phyloP scores from a whole-genome alignment of 2,329 filamentous ascomycete genomes.

The Pseudogymnoascus sp. region DNA sequence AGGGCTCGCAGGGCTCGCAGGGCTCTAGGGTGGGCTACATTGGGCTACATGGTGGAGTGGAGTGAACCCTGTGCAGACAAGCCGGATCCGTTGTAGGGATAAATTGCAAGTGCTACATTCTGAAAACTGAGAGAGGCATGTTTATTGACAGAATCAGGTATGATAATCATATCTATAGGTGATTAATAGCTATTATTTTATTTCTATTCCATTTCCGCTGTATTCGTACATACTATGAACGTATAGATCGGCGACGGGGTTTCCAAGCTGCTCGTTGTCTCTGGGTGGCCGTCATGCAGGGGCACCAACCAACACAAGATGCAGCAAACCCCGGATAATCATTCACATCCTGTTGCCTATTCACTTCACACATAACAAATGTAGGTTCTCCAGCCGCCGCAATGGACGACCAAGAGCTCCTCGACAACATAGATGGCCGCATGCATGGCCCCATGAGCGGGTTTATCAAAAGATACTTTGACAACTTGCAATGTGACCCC shows the following conservation, averaged over 20 bases:
- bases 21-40: neutral
- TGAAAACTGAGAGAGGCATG: neutral
- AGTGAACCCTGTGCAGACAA: neutral
- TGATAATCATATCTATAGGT: neutral
- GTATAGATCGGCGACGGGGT: neutral
- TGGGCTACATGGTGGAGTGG: neutral
- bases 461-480: constrained; percentile 21
- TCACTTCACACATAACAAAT: neutral
- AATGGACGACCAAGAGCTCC: constrained; percentile 14
- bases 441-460: constrained; percentile 22
- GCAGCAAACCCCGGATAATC: neutral
- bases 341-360: neutral
- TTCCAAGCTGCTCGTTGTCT: neutral
- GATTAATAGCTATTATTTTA: neutral
- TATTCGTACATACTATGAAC: neutral
- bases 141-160: neutral
- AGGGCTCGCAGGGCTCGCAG: neutral
- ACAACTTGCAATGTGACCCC: neutral
- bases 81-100: neutral
- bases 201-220: neutral
- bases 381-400: neutral
- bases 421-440: constrained; percentile 20
- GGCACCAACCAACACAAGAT: neutral
- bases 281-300: neutral
- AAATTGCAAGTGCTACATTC: neutral